Conservation (phyloP, 768 basidiomycete genomes). For the Tulasnella sp. region DNA sequence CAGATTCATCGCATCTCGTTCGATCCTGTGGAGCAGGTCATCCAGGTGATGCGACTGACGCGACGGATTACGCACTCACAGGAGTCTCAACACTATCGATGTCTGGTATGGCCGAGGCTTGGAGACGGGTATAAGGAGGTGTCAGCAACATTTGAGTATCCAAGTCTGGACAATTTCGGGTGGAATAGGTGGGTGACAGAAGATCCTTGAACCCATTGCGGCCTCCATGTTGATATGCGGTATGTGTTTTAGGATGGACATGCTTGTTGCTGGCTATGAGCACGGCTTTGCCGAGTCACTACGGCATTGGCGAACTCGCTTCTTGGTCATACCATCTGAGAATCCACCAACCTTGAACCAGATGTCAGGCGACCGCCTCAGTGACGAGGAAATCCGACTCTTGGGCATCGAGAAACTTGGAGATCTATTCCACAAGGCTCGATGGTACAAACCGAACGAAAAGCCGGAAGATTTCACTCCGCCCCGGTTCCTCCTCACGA, state of each 20-base stretch:
- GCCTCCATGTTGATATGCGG: background rate
- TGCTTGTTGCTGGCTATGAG: conserved; percentile 76
- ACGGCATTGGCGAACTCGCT: conserved; percentile 89
- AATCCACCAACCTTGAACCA: conserved; percentile 35
- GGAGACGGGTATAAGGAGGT: conserved; percentile 80
- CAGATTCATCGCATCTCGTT: conserved; percentile 91
- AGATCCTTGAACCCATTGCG: background rate
- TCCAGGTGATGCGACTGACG: conserved; percentile 79
- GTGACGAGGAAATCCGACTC: conserved; percentile 78
- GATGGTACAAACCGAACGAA: conserved; percentile 63
- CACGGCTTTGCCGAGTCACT: conserved; percentile 69
- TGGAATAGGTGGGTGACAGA: conserved; percentile 62
- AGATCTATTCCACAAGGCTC: conserved; percentile 72
- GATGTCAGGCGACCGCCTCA: conserved; percentile 56
- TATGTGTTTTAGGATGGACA: conserved; percentile 49
- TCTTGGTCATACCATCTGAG: conserved; percentile 79
- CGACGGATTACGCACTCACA: conserved; percentile 42
- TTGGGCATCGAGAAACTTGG: conserved; percentile 86
- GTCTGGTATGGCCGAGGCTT: conserved; percentile 87
- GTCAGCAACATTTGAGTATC: conserved; percentile 59
- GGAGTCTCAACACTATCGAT: conserved; percentile 62
- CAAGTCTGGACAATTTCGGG: conserved; percentile 70
- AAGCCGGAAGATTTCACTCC: conserved; percentile 36
- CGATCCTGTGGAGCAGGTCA: conserved; percentile 59
- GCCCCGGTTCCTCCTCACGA: conserved; percentile 72